phyloP scores from a whole-genome alignment of 1,284 basidiomycete genomes.

The Earliella scabrosa region DNA sequence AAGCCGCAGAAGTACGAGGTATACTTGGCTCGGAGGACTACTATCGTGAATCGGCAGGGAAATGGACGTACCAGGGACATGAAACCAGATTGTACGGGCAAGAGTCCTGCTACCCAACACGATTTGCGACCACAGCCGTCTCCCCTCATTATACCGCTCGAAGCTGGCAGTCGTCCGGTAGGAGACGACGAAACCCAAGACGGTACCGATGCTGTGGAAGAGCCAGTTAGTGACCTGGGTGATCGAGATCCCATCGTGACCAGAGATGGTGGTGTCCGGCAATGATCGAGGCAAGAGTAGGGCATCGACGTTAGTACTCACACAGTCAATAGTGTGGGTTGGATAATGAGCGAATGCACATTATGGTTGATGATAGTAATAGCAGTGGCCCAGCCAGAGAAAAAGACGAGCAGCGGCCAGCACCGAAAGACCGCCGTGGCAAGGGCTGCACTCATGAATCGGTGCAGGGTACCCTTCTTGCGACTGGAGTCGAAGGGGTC shows the following conservation, averaged over 20 bases:
- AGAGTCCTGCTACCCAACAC: constrained; percentile 62
- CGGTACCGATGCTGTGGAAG: constrained; percentile 56
- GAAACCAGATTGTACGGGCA: constrained; percentile 65
- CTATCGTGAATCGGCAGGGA: not conserved
- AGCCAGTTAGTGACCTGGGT: constrained; percentile 1
- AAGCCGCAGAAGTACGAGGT: no score
- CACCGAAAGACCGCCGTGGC: constrained; percentile 69
- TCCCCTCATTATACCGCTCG: constrained; percentile 76
- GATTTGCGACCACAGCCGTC: constrained; percentile 72
- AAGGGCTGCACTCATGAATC: constrained; percentile 53
- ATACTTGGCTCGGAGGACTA: no score
- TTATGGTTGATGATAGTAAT: constrained; percentile 55
- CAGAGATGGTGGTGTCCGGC: not conserved
- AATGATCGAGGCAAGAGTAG: not conserved
- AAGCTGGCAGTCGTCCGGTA: constrained; percentile 78
- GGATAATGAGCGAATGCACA: constrained; percentile 48
- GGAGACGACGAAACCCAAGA: constrained; percentile 68
- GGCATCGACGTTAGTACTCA: constrained; percentile 35
- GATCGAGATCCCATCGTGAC: constrained; percentile 4
- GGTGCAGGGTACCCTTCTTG: constrained; percentile 12
- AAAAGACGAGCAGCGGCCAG: constrained; percentile 70
- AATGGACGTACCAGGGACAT: constrained; percentile 52
- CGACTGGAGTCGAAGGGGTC: constrained; percentile 26
- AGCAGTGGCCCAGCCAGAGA: constrained; percentile 59
- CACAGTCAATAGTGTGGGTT: constrained; percentile 64